phyloP scores from a whole-genome alignment of 2,329 filamentous ascomycete species.

The Teratosphaeria gauchensis region DNA sequence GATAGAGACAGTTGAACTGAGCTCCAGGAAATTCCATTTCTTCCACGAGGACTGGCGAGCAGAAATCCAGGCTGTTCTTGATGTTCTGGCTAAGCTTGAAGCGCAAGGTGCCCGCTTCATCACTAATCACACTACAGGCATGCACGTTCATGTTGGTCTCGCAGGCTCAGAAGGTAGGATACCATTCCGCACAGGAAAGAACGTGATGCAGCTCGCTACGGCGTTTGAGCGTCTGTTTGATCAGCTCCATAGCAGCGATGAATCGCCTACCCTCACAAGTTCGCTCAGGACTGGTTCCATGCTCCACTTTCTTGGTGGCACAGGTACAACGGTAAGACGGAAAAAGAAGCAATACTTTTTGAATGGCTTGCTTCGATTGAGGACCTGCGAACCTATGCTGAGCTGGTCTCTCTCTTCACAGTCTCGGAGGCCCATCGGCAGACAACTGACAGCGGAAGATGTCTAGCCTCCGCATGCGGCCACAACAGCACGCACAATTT shows the following conservation, averaged over 20 bases:
- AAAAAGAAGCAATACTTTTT: slow-evolving; percentile 3
- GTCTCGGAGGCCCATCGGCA: neutral
- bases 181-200: slow-evolving; percentile 10
- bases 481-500: slow-evolving; percentile 10
- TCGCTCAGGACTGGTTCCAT: neutral
- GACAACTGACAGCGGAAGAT: neutral
- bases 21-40: slow-evolving; percentile 4
- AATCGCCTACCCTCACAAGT: neutral
- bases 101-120: slow-evolving; percentile 5
- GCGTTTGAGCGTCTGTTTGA: slow-evolving; percentile 13
- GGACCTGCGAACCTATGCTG: neutral
- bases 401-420: slow-evolving; percentile 3
- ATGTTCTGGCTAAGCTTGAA: slow-evolving; percentile 4
- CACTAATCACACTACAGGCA: slow-evolving; percentile 9
- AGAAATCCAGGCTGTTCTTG: slow-evolving; percentile 6
- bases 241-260: slow-evolving; percentile 5
- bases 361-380: slow-evolving; percentile 11
- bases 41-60: slow-evolving; percentile 1
- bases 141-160: slow-evolving; percentile 15
- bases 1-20: slow-evolving; percentile 6
- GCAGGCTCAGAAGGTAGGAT: neutral
- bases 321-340: neutral
- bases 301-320: slow-evolving; percentile 6
- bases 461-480: neutral
- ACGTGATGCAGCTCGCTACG: slow-evolving; percentile 8